These are phyloP conservation scores for Akanthomyces dipterigenus DNA, from an alignment of 2,329 filamentous ascomycete genomes.

Conservation along the genomic window DNA sequence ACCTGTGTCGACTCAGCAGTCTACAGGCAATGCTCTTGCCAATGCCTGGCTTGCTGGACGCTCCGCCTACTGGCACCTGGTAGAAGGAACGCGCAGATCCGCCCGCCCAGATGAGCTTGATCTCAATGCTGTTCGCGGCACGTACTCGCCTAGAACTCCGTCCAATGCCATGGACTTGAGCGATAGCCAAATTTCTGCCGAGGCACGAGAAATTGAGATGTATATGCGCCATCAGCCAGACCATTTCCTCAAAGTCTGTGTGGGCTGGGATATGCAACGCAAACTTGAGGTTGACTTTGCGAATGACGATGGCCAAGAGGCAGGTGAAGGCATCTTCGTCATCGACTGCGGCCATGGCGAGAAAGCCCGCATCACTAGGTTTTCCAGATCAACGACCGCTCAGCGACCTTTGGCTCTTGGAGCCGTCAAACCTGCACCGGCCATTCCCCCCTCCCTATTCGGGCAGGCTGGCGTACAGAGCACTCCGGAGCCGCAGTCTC, in stretches of 20 bases:
- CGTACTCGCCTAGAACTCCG: slow-evolving; percentile 76
- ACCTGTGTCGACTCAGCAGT: slow-evolving; percentile 41
- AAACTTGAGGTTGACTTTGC: slow-evolving; percentile 84
- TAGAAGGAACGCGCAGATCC: slow-evolving; percentile 69
- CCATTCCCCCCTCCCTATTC: slow-evolving; percentile 1
- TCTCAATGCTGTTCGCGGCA: slow-evolving; percentile 59
- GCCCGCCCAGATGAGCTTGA: slow-evolving; percentile 68
- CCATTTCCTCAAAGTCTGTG: slow-evolving; percentile 70
- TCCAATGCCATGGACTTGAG: slow-evolving; percentile 65
- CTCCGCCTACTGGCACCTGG: slow-evolving; percentile 70
- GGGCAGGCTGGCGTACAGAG: not conserved
- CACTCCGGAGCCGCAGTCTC: slow-evolving; percentile 18
- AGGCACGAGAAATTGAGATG: slow-evolving; percentile 74
- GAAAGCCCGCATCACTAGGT: slow-evolving; percentile 37
- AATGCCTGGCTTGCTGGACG: slow-evolving; percentile 76
- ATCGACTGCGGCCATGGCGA: slow-evolving; percentile 61
- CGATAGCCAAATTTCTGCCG: slow-evolving; percentile 62
- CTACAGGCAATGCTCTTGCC: slow-evolving; percentile 50
- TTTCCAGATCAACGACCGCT: slow-evolving; percentile 27
- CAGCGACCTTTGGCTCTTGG: not conserved
- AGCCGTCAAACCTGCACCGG: not conserved
- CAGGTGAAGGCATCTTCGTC: slow-evolving; percentile 71
- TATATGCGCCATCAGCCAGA: slow-evolving; percentile 67
- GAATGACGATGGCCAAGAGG: slow-evolving; percentile 66
- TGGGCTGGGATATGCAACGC: slow-evolving; percentile 89